Evolutionary conservation across 2,329 filamentous ascomycete species (phyloP).

Genomic region (Lojkania enalia): DNA sequence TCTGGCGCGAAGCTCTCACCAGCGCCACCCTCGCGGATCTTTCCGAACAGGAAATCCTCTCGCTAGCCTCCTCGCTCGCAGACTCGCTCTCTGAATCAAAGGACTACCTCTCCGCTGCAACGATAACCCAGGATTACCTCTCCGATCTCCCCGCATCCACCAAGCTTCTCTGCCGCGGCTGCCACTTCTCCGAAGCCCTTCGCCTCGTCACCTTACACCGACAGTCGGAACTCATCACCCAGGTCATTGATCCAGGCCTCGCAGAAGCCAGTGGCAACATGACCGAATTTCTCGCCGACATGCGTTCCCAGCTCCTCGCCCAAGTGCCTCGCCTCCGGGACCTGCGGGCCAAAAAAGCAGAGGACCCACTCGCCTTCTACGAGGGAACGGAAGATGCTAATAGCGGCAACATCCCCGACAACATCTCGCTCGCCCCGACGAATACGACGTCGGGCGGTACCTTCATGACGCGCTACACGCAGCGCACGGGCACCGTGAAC

Average conservation of each 20-base stretch:
- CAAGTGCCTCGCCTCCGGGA: constrained; percentile 87
- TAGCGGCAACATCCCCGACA: constrained; percentile 79
- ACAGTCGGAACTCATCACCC: constrained; percentile 64
- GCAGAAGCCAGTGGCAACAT: constrained; percentile 78
- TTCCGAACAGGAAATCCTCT: constrained; percentile 60
- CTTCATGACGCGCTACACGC: constrained; percentile 90
- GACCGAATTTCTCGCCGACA: constrained; percentile 92
- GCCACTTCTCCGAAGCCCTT: constrained; percentile 85
- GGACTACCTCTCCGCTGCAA: constrained; percentile 78
- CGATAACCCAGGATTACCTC: constrained; percentile 81
- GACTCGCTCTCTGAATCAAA: constrained; percentile 82
- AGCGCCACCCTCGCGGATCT: constrained; percentile 69
- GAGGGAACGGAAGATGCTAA: constrained; percentile 62
- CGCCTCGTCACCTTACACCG: constrained; percentile 68
- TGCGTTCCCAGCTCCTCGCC: constrained; percentile 78
- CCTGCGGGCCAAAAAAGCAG: constrained; percentile 75
- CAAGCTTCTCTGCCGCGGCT: constrained; percentile 81
- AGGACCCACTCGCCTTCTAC: constrained; percentile 86
- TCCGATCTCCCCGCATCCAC: constrained; percentile 70
- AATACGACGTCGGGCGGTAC: constrained; percentile 77
- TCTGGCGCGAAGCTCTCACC: constrained; percentile 91
- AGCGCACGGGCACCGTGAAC: constrained; percentile 71
- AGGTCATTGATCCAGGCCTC: constrained; percentile 76
- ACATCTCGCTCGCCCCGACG: constrained; percentile 87
- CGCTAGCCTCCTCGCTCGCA: constrained; percentile 74